Percentiles rank a stretch among this genome's conserved stretches.
phyloP scores from a whole-genome alignment of 164 flowering plant genomes.

The Stephania japonica region DNA sequence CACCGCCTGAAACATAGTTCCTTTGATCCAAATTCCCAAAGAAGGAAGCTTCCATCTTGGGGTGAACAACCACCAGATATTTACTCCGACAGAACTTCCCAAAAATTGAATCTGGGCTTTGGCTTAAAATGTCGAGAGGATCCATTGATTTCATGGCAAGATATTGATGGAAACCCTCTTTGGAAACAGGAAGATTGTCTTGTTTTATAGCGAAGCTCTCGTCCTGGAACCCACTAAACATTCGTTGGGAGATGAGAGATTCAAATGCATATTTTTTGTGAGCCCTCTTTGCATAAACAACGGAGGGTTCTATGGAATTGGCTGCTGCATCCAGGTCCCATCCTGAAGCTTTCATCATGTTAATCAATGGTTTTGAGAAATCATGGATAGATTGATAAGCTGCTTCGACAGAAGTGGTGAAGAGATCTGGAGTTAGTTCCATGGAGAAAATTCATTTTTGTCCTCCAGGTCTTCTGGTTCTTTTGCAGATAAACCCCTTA shows the following conservation, averaged over 20 bases:
- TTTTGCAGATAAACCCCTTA: conserved; percentile 64
- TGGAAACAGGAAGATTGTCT: conserved; percentile 31
- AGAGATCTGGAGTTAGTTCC: conserved; percentile 69
- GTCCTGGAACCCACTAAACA: conserved; percentile 82
- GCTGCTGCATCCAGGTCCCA: conserved; percentile 99
- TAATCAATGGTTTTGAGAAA: conserved; percentile 90
- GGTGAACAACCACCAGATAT: conserved; percentile 69
- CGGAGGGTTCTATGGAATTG: conserved; percentile 63
- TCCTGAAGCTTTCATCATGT: conserved; percentile 97
- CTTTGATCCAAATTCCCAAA: conserved; percentile 89
- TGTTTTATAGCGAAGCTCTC: conserved; percentile 54
- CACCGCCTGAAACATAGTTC: conserved; percentile 66
- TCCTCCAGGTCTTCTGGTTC: conserved; percentile 53
- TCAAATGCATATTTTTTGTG: conserved; percentile 98
- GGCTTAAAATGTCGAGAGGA: conserved; percentile 70
- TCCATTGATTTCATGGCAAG: conserved; percentile 70
- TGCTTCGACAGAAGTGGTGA: conserved; percentile 61
- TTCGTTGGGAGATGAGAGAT: conserved; percentile 76
- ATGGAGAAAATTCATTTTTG: conserved; percentile 46
- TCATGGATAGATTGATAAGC: conserved; percentile 80
- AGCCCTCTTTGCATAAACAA: conserved; percentile 78
- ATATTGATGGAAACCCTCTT: conserved; percentile 71
- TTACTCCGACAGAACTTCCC: conserved; percentile 80
- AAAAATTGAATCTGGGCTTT: conserved; percentile 72
- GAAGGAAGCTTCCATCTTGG: conserved; percentile 92